These are phyloP conservation scores for Trametes versicolor DNA, from an alignment of 1,284 basidiomycete species.

Conservation along the genomic window DNA sequence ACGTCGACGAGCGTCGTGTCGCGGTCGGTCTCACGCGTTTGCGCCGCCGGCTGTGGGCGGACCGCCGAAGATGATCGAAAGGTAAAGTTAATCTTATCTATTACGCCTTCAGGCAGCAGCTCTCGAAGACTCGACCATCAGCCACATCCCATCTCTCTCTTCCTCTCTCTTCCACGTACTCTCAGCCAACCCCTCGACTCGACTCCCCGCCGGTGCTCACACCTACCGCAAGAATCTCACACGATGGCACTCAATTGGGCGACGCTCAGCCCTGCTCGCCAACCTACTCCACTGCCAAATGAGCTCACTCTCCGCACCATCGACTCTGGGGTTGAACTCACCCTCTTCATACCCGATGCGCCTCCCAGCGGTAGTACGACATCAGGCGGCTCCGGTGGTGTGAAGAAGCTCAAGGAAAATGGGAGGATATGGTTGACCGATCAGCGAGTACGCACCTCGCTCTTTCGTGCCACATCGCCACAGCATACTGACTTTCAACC, in stretches of 20 bases:
- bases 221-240: background rate
- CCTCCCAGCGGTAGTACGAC: conserved; percentile 52
- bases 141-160: conserved; percentile 6
- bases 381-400: conserved; percentile 61
- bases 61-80: conserved; percentile 5
- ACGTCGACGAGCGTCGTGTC: background rate
- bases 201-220: background rate
- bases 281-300: conserved; percentile 70
- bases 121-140: conserved; percentile 16
- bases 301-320: conserved; percentile 68
- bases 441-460: conserved; percentile 63
- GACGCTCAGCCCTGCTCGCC: conserved; percentile 66
- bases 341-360: conserved; percentile 63
- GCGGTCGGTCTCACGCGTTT: background rate
- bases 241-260: conserved; percentile 83
- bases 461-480: conserved; percentile 1
- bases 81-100: conserved; percentile 20
- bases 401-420: conserved; percentile 64
- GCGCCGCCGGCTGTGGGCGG: conserved; percentile 3
- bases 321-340: conserved; percentile 65
- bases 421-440: conserved; percentile 75
- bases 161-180: background rate
- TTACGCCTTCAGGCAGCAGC: background rate
- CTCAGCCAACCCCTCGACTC: background rate
- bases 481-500: conserved; percentile 13